These are phyloP conservation scores for Lithocarpus polystachyus DNA, from an alignment of 306 rosid species.

Conservation along the genomic window DNA sequence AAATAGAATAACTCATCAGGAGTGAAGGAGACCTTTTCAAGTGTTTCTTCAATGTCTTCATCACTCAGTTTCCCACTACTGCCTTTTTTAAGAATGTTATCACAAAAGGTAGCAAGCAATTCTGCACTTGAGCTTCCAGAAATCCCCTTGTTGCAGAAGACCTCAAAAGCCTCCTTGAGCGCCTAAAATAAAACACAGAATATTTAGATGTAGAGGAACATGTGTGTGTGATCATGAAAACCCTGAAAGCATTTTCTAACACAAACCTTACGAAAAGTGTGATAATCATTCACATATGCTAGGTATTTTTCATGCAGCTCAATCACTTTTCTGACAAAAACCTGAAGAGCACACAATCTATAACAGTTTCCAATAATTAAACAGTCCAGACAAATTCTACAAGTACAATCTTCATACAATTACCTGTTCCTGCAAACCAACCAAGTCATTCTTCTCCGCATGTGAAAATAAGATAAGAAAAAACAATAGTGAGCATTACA, in stretches of 20 bases:
- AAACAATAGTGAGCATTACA: constrained; percentile 21
- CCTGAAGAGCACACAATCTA: constrained; percentile 36
- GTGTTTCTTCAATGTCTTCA: constrained; percentile 82
- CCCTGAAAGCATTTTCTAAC: neutral
- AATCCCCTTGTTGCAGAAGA: constrained; percentile 70
- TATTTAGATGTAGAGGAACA: constrained; percentile 17
- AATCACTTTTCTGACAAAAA: constrained; percentile 53
- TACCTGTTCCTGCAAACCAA: constrained; percentile 66
- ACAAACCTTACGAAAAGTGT: constrained; percentile 55
- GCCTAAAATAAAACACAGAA: constrained; percentile 54
- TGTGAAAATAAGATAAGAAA: constrained; percentile 32
- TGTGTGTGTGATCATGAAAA: neutral
- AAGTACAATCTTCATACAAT: neutral
- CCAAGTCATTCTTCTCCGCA: constrained; percentile 80
- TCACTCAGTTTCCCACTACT: constrained; percentile 84
- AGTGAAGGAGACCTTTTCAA: constrained; percentile 64
- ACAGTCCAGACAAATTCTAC: neutral
- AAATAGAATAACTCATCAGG: constrained; percentile 6
- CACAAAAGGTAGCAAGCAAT: constrained; percentile 71
- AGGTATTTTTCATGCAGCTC: constrained; percentile 57
- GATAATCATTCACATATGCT: constrained; percentile 71
- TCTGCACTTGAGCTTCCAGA: constrained; percentile 81
- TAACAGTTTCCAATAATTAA: constrained; percentile 25
- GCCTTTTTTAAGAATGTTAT: constrained; percentile 75
- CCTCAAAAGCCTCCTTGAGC: constrained; percentile 79